Evolutionary conservation across 2,329 filamentous ascomycete genomes (phyloP), one percentile per base, ranked within the genome.

Genomic region (Huntiella omanensis): DNA sequence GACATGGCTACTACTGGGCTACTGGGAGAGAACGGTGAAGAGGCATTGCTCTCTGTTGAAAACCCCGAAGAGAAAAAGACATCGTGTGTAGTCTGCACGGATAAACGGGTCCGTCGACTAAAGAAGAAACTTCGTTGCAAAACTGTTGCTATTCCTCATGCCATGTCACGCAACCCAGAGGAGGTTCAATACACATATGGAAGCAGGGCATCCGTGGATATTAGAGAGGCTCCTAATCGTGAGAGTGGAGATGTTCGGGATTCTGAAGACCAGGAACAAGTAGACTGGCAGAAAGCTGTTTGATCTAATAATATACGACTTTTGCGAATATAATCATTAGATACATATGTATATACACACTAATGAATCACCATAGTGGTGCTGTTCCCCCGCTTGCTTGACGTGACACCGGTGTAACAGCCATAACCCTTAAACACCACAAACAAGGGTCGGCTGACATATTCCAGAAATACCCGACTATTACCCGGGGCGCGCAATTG

Each of bases 101-200:
- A 40, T 5, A 49, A 49, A 32, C 46, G 46, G 12, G 40, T 49
- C 3, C 39, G 40, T 4, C 37, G 37, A 33, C 32, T 46, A 35
- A 38, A 40, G 4, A 46, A 36, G 39, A 49, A 46, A 32, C 22
- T 49, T 16, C 47, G 40, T 7, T 46, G 33, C 19, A 46, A 46
- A 40, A 49, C 13, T 35, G 47, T 49, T 8, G 34, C 19, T 11
- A 43, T 49, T 3, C 43, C 43, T 3, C 22, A 28, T n/a, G 39
- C 43, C 34, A 49, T 49, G 32, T 33, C 47, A 5, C 28, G 39
- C 4, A 45, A 40, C 7, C 32, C 44, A 7, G 47, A 49, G 15
- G 40, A 43, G 5, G 7, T n/a, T 4, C 28, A 33, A 7, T 43
- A 22, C 34, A 12, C 5, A 8, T 28, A 34, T 11, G 32, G 40